Conservation (phyloP, 306 rosid genomes). For the Glycine tomentella region DNA sequence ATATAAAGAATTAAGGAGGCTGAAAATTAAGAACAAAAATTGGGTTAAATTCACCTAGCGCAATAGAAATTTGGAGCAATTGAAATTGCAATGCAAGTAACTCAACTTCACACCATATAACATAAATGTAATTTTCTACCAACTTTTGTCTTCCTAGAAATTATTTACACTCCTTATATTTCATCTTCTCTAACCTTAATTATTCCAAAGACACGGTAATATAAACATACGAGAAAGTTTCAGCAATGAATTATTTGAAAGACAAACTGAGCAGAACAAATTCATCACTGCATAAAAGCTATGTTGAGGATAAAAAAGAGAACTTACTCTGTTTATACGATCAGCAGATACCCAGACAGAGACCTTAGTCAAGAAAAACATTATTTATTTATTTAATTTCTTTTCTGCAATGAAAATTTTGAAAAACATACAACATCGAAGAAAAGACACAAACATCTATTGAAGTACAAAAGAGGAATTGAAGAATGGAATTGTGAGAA, state of each 20-base stretch:
- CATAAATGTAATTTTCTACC: background rate
- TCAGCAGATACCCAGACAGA: background rate
- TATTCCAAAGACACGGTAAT: background rate
- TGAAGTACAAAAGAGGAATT: background rate
- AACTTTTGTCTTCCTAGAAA: background rate
- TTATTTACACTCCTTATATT: background rate
- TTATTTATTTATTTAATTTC: background rate
- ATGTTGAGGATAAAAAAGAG: background rate
- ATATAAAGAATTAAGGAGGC: background rate
- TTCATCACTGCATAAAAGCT: background rate
- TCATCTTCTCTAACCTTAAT: background rate
- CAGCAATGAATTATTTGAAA: background rate
- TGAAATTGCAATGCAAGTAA: background rate
- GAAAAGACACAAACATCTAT: background rate
- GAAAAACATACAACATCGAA: background rate
- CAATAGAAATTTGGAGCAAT: background rate
- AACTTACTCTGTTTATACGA: constrained; percentile 24
- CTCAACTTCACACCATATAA: background rate
- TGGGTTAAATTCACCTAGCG: background rate
- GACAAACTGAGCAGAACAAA: background rate
- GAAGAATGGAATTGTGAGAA: background rate
- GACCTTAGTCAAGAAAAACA: background rate
- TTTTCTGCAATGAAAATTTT: background rate
- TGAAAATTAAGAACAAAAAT: background rate
- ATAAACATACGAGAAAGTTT: background rate